Evolutionary conservation across 2,329 filamentous ascomycete genomes (phyloP), one percentile per base, ranked within the genome.

Genomic region (Clonostachys sp.): DNA sequence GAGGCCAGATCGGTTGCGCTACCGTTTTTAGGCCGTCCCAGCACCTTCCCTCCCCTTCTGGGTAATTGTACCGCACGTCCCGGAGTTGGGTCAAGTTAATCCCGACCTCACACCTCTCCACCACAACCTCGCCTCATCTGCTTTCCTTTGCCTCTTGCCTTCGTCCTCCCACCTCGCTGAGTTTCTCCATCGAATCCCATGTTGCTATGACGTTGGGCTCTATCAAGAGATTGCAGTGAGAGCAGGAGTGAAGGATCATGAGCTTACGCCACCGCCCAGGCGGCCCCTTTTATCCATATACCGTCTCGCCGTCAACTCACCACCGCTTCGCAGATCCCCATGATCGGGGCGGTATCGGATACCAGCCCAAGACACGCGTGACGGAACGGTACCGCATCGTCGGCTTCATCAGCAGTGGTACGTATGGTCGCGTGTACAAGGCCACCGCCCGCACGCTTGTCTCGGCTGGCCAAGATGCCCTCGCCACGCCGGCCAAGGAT

Each of bases 381-480:
- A 86, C 87, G 50, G 92, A 97, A 67, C 87, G 88, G 56, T 99
- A 97, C 71, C 91, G 94, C 58, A 94, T 99, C 58, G 86, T 99
- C 48, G 94, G 94, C 41, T 99, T 99, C 75, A 99, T 99, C 59
- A 96, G 90, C 63, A 96, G 90, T 57, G 94, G 94, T 42, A 99
- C 94, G 14, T 99, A 99, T 80, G 94, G 94, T 35, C 86, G 94
- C 34, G 94, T 99, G 8, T 99, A 97, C 80, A 99, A 99, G 65
- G 94, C 94, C 16, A 75, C 90, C 41, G 84, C 89, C 57, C 84
- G 86, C 54, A 47, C 46, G 49, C 35, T 47, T 39, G 48, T 47
- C 10, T 35, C 50, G 16, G 34, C 41, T 34, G 41, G 47, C n/a
- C 41, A 35, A 50, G 34, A 44, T 44, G 38, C 36, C 51, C 3